Evolutionary conservation across 768 basidiomycete species (phyloP).

Genomic region (Tylopilus balloui): DNA sequence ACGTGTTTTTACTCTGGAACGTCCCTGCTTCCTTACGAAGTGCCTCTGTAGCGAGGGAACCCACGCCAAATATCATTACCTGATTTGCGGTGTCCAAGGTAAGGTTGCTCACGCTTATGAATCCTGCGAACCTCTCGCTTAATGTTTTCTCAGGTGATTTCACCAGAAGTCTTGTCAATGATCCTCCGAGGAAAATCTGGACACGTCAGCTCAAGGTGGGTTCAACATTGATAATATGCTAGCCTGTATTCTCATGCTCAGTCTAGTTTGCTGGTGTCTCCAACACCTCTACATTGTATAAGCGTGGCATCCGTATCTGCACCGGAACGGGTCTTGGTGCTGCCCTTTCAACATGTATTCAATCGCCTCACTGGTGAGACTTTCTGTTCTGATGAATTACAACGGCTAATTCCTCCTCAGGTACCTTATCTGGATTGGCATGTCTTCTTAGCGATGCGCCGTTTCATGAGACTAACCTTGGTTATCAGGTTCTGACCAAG

Average conservation of each 20-base stretch:
- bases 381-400: background rate
- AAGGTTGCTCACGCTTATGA: background rate
- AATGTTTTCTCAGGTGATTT: conserved; percentile 53
- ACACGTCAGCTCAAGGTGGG: conserved; percentile 73
- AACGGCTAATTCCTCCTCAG: conserved; percentile 29
- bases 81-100: conserved; percentile 78
- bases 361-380: conserved; percentile 64
- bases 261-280: conserved; percentile 73
- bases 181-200: conserved; percentile 70
- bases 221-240: conserved; percentile 1
- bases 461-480: conserved; percentile 8
- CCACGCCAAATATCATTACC: conserved; percentile 72
- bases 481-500: conserved; percentile 67
- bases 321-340: conserved; percentile 81
- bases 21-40: conserved; percentile 8
- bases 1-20: conserved; percentile 21
- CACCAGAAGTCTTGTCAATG: conserved; percentile 62
- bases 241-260: conserved; percentile 3
- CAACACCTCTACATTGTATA: conserved; percentile 77
- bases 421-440: conserved; percentile 78
- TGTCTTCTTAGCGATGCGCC: conserved; percentile 11
- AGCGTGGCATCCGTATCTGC: conserved; percentile 74
- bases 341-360: conserved; percentile 73
- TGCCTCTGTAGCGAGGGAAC: conserved; percentile 53
- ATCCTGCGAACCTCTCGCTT: background rate